Conservation (phyloP, 352 stramenopile species). For the Phytophthora sp. region DNA sequence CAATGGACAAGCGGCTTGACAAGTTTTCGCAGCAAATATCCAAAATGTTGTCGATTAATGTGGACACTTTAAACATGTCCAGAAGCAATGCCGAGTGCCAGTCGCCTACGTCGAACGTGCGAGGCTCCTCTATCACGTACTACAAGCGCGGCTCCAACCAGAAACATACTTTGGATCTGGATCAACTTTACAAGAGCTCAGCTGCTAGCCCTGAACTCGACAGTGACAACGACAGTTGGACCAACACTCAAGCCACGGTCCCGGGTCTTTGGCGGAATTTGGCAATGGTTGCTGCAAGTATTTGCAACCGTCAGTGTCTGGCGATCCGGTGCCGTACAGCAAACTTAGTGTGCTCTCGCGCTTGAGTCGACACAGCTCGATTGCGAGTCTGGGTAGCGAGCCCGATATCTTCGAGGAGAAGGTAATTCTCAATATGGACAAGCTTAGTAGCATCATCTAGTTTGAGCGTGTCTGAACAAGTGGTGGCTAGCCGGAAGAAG, state of each 20-base stretch:
- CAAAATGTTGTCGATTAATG: slow-evolving; percentile 32
- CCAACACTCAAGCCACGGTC: slow-evolving; percentile 3
- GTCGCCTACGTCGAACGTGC: slow-evolving; percentile 3
- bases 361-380: slow-evolving; percentile 35
- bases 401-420: slow-evolving; percentile 27
- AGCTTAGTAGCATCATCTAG: slow-evolving; percentile 23
- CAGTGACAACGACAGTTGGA: background rate
- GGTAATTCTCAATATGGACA: slow-evolving; percentile 28
- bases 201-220: slow-evolving; percentile 1
- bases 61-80: slow-evolving; percentile 19
- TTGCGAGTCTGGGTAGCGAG: slow-evolving; percentile 21
- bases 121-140: slow-evolving; percentile 33
- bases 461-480: background rate
- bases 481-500: slow-evolving; percentile 14
- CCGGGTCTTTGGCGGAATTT: slow-evolving; percentile 4
- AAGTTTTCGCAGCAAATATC: slow-evolving; percentile 42
- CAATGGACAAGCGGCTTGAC: slow-evolving; percentile 41
- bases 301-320: slow-evolving; percentile 18
- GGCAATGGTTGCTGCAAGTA: slow-evolving; percentile 19
- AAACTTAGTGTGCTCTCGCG: slow-evolving; percentile 20
- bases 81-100: slow-evolving; percentile 4
- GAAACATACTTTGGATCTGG: slow-evolving; percentile 37
- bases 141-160: slow-evolving; percentile 42
- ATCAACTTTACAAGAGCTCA: slow-evolving; percentile 40
- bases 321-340: slow-evolving; percentile 23